Base-by-base conservation (phyloP, 495 filamentous ascomycete genomes). In the Neurospora pannonica region DNA sequence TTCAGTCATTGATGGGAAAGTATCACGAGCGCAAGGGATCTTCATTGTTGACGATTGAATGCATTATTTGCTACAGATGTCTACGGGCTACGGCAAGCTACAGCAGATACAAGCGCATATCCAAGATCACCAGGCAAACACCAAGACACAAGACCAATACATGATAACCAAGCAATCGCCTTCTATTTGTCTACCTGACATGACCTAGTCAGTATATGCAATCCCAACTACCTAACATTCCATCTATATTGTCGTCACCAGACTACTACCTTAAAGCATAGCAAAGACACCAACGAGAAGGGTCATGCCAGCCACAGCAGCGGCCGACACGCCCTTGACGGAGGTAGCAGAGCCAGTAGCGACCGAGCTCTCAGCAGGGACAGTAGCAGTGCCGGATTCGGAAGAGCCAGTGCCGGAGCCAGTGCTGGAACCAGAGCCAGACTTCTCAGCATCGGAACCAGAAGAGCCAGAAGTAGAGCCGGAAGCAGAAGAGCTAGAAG, bases 261-360 rank as follows among this genome's bases (percentile, higher is more conserved):
- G 3, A n/a, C 7, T 8, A 34, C 6, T 4, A n/a, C 8, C 72
- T 74, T 79, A 80, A 38, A 80, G 72, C 28, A 80, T 70, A 72
- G 77, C 76, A 73, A 80, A 76, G 39, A 76, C 43, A 38, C 75
- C 78, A 38, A 74, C 77, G 54, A 79, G 70, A 42, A 80, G 73
- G 28, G 74, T 76, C 48, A 79, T 71, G 73, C 75, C 48, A 48
- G 67, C 75, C n/a, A 72, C 70, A 4, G 74, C 71, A 15, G 72
- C 75, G 0, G 62, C 71, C 39, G 77, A 78, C 17, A 77, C 70
- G 37, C 71, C 70, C 73, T 74, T 74, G 70, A 71, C 77, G 2
- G 75, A 71, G 72, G 70, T 42, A n/a, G 75, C 73, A 38, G 38
- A 48, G 70, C 67, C 60, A 38, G 70, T 34, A 38, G 37, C 36